A percentile compares a stretch with the other conserved stretches of the same genome.
phyloP scores from a whole-genome alignment of 257 asterid species.

The Solanum bulbocastanum region DNA sequence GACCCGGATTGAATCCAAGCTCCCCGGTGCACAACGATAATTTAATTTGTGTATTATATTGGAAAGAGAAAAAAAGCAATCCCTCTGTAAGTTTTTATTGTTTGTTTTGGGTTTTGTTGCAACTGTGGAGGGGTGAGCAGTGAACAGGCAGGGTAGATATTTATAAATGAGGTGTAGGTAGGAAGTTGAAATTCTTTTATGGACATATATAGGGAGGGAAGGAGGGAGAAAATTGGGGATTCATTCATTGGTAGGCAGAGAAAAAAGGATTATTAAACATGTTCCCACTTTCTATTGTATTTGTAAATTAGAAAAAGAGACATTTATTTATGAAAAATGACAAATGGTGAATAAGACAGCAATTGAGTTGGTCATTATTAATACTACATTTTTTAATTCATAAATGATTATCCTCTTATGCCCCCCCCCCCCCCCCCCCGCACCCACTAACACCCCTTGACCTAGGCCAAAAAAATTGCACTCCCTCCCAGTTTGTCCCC shows the following conservation, averaged over 20 bases:
- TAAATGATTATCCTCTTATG: background rate
- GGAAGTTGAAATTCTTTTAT: slow-evolving; percentile 39
- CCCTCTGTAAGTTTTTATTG: background rate
- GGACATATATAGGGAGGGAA: slow-evolving; percentile 23
- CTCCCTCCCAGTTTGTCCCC: background rate
- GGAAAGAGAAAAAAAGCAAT: background rate
- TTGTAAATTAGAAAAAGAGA: background rate
- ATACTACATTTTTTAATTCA: background rate
- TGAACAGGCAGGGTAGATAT: slow-evolving; percentile 25
- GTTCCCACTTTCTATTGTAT: background rate
- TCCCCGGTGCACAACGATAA: slow-evolving; percentile 6
- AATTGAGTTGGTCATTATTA: background rate
- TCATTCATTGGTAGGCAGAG: slow-evolving; percentile 27
- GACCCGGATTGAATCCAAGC: slow-evolving; percentile 34
- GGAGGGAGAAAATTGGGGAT: slow-evolving; percentile 2
- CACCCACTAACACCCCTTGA: background rate
- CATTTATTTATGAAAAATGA: background rate
- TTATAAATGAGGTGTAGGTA: slow-evolving; percentile 17
- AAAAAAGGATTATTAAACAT: background rate
- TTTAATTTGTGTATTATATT: slow-evolving; percentile 6
- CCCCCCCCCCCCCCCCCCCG: background rate
- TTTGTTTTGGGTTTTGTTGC: background rate
- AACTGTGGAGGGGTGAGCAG: background rate
- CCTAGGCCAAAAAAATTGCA: background rate
- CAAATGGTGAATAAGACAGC: background rate